A percentile compares a stretch with the other conserved stretches of the same genome.
These are phyloP conservation scores for Leccinum pachyderme DNA, from an alignment of 1,284 basidiomycete species.

Conservation along the genomic window DNA sequence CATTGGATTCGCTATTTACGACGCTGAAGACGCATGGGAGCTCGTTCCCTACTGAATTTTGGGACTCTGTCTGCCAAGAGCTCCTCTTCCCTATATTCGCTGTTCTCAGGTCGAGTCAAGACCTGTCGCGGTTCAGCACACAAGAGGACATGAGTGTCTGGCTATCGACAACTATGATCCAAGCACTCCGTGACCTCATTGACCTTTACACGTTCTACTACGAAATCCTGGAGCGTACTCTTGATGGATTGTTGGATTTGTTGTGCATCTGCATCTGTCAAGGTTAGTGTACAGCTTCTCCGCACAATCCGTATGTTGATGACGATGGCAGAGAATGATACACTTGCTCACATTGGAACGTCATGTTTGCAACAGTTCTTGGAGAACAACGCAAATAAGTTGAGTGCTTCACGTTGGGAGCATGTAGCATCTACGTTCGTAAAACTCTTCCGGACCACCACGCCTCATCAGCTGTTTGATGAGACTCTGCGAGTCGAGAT, in stretches of 20 bases:
- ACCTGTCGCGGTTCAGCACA: slow-evolving; percentile 89
- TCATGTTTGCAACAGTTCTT: slow-evolving; percentile 96
- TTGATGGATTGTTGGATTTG: slow-evolving; percentile 91
- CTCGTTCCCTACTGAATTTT: slow-evolving; percentile 90
- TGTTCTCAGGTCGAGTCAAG: slow-evolving; percentile 88
- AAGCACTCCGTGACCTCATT: slow-evolving; percentile 93
- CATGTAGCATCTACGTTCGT: slow-evolving; percentile 92
- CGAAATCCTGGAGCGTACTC: slow-evolving; percentile 84
- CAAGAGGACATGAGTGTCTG: slow-evolving; percentile 99
- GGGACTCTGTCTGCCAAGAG: slow-evolving; percentile 97
- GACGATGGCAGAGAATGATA: slow-evolving; percentile 83
- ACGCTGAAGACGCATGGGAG: slow-evolving; percentile 91
- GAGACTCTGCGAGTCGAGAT: slow-evolving; percentile 82
- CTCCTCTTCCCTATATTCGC: slow-evolving; percentile 99
- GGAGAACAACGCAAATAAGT: slow-evolving; percentile 90
- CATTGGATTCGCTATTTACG: slow-evolving; percentile 93
- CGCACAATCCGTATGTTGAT: slow-evolving; percentile 4
- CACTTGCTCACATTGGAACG: slow-evolving; percentile 95
- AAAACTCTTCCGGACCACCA: slow-evolving; percentile 95
- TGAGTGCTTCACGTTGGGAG: slow-evolving; percentile 87
- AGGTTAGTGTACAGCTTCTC: slow-evolving; percentile 53
- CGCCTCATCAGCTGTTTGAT: slow-evolving; percentile 96
- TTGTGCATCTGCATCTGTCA: slow-evolving; percentile 98
- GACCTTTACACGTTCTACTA: slow-evolving; percentile 98
- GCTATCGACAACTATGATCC: slow-evolving; percentile 99